A percentile compares a stretch with the other conserved stretches of the same genome.
Evolutionary conservation across 108 stramenopile genomes (phyloP).

Genomic region (Asterionellopsis glacialis): DNA sequence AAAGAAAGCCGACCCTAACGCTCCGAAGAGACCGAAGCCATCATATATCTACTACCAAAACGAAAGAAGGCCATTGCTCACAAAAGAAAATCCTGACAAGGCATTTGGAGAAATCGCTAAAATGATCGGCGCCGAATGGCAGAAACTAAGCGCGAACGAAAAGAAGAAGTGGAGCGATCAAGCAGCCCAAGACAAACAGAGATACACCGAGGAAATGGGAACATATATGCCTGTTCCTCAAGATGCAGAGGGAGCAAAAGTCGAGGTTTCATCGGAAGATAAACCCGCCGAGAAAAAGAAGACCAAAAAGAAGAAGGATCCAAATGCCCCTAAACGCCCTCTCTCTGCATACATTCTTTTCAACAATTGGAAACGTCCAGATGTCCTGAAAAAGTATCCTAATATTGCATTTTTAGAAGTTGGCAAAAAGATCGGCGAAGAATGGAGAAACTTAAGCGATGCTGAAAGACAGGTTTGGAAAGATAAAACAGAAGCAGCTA

Average conservation of each 20-base stretch:
- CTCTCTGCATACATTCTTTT: conserved; percentile 65
- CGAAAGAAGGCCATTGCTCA: conserved; percentile 49
- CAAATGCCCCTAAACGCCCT: conserved; percentile 62
- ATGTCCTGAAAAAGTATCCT: conserved; percentile 69
- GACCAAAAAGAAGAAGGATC: conserved; percentile 46
- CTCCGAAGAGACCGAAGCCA: conserved; percentile 50
- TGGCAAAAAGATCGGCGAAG: too few relatives aligned
- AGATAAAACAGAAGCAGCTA: too few relatives aligned
- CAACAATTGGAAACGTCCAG: conserved; percentile 42
- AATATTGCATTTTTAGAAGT: conserved; percentile 45
- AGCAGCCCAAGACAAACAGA: conserved; percentile 39
- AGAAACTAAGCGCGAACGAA: conserved; percentile 32
- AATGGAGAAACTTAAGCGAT: too few relatives aligned
- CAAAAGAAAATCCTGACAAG: conserved; percentile 66
- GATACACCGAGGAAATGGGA: conserved; percentile 45
- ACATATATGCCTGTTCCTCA: background rate
- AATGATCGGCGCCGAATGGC: conserved; percentile 86
- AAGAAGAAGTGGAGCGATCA: conserved; percentile 38
- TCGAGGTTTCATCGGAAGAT: too few relatives aligned
- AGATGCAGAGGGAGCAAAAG: conserved; percentile 4
- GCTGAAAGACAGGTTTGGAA: too few relatives aligned
- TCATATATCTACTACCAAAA: conserved; percentile 65
- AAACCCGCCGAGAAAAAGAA: conserved; percentile 11
- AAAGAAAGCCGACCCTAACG: conserved; percentile 62
- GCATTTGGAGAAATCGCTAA: conserved; percentile 63